A percentile compares a stretch with the other conserved stretches of the same genome.
phyloP scores from a whole-genome alignment of 768 basidiomycete species.

The Suillus subalutaceus region DNA sequence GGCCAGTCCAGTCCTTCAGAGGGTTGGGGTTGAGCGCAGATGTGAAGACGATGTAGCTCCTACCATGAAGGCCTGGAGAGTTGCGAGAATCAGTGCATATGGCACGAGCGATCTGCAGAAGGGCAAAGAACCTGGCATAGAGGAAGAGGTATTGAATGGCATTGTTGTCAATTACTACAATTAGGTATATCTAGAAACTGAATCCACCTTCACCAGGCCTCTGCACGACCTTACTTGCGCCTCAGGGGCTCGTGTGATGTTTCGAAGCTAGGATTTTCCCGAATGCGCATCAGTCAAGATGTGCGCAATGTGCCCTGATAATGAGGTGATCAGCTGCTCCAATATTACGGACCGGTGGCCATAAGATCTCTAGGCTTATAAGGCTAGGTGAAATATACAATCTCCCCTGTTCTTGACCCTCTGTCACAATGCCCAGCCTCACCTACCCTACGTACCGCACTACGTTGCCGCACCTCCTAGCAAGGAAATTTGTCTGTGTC shows the following conservation, averaged over 20 bases:
- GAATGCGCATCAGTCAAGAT: not conserved
- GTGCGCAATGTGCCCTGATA: not conserved
- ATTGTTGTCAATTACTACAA: constrained; percentile 61
- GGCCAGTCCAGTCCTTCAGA: constrained; percentile 52
- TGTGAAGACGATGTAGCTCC: constrained; percentile 46
- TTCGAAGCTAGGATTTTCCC: not conserved
- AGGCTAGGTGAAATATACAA: not conserved
- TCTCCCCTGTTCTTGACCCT: not conserved
- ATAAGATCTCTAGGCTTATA: not conserved
- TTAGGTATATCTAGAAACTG: constrained; percentile 22
- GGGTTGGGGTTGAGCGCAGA: constrained; percentile 40
- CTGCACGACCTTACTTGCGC: not conserved
- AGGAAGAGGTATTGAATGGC: constrained; percentile 60
- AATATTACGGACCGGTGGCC: not conserved
- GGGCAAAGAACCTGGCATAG: constrained; percentile 44
- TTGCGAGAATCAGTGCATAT: constrained; percentile 52
- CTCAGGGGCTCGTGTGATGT: not conserved
- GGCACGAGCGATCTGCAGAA: constrained; percentile 49
- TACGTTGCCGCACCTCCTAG: constrained; percentile 40
- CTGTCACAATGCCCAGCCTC: constrained; percentile 33
- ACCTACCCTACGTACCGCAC: constrained; percentile 38
- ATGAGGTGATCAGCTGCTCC: constrained; percentile 1
- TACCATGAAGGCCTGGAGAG: constrained; percentile 56
- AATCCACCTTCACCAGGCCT: not conserved
- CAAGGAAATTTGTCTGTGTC: constrained; percentile 35